These are phyloP conservation scores for Ochetophila trinervis DNA, from an alignment of 306 rosid genomes.

Conservation along the genomic window DNA sequence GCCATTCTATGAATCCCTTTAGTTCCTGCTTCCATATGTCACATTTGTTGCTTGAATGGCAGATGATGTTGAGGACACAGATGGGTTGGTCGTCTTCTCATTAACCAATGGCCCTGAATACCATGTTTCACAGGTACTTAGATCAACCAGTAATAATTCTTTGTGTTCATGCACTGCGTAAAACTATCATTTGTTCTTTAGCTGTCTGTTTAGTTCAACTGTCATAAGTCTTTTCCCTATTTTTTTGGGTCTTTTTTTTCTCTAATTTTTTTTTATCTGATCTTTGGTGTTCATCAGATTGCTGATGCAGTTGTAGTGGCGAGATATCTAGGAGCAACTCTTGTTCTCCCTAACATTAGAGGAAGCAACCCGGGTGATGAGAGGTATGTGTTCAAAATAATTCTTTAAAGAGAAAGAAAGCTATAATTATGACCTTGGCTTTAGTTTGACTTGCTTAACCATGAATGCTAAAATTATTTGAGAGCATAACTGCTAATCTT, in stretches of 20 bases:
- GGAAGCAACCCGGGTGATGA: slow-evolving; percentile 93
- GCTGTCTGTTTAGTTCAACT: too few relatives aligned
- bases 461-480: too few relatives aligned
- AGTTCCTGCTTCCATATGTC: slow-evolving; percentile 7
- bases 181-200: too few relatives aligned
- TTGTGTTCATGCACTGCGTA: background rate
- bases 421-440: background rate
- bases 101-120: slow-evolving; percentile 94
- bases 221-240: background rate
- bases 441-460: too few relatives aligned
- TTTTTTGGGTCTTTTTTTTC: too few relatives aligned
- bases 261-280: background rate
- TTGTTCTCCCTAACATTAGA: slow-evolving; percentile 89
- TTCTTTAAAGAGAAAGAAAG: background rate
- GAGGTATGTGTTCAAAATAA: slow-evolving; percentile 48
- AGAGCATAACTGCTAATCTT: too few relatives aligned
- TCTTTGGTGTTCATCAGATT: slow-evolving; percentile 45
- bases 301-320: slow-evolving; percentile 92
- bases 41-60: slow-evolving; percentile 29
- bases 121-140: slow-evolving; percentile 89
- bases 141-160: slow-evolving; percentile 11
- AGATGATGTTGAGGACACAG: slow-evolving; percentile 70
- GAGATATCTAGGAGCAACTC: slow-evolving; percentile 87
- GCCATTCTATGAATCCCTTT: background rate
- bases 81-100: slow-evolving; percentile 79